These are phyloP conservation scores for Alloteropsis angusta DNA, from an alignment of 202 grass and related monocot species.

Conservation along the genomic window DNA sequence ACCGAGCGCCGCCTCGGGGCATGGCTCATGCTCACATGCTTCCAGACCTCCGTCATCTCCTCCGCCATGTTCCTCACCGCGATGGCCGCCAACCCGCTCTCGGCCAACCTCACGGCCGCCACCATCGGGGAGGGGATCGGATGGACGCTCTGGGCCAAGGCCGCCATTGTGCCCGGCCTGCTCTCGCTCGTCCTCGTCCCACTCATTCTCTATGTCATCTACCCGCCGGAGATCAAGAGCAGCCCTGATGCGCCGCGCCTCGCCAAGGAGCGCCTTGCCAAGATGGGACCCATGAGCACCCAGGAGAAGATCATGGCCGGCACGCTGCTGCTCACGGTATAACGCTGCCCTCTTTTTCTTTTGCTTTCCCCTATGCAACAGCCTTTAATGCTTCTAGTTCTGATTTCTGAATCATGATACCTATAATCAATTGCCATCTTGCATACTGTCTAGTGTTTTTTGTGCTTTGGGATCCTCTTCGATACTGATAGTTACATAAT, in stretches of 20 bases:
- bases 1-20: slow-evolving; percentile 61
- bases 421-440: too few species aligned
- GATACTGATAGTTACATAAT: too few species aligned
- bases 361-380: not conserved
- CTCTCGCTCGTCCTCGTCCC: slow-evolving; percentile 76
- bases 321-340: slow-evolving; percentile 85
- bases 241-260: slow-evolving; percentile 82
- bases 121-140: slow-evolving; percentile 72
- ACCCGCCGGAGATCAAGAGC: slow-evolving; percentile 76
- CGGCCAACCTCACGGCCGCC: slow-evolving; percentile 64
- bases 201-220: slow-evolving; percentile 71
- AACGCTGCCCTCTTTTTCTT: not conserved
- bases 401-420: too few species aligned
- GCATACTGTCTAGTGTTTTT: too few species aligned
- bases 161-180: slow-evolving; percentile 73
- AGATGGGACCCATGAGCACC: slow-evolving; percentile 84
- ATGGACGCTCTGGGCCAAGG: slow-evolving; percentile 95
- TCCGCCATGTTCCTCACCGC: slow-evolving; percentile 94
- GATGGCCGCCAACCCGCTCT: slow-evolving; percentile 85
- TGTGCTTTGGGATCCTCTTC: too few species aligned
- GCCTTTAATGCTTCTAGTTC: too few species aligned
- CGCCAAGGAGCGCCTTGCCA: slow-evolving; percentile 69
- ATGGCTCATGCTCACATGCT: slow-evolving; percentile 97
- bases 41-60: slow-evolving; percentile 87
- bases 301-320: slow-evolving; percentile 77